Percentiles rank a stretch among this genome's conserved stretches.
Conservation (phyloP, 345 rosid genomes). For the Acer yangbiense region DNA sequence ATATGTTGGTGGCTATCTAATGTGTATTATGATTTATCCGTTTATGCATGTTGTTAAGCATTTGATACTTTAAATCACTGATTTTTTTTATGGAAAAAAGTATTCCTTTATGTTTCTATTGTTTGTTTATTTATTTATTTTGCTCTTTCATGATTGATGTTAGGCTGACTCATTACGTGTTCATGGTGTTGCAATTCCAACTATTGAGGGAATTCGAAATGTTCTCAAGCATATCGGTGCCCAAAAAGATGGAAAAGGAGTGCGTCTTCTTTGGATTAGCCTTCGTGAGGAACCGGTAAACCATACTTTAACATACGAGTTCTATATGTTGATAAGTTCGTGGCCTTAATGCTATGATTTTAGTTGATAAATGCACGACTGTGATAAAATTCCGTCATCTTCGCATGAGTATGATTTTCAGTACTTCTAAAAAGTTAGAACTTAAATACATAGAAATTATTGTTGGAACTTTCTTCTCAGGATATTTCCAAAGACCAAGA, state of each 20-base stretch:
- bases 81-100: neutral
- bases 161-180: constrained; percentile 83
- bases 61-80: constrained; percentile 10
- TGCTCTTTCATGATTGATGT: constrained; percentile 19
- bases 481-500: neutral
- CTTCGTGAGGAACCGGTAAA: constrained; percentile 97
- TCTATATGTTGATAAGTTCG: neutral
- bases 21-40: neutral
- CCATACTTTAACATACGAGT: constrained; percentile 8
- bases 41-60: neutral
- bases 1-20: neutral
- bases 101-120: neutral
- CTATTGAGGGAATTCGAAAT: constrained; percentile 75
- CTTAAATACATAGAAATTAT: neutral
- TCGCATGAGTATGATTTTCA: neutral
- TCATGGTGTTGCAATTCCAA: constrained; percentile 96
- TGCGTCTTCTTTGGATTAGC: constrained; percentile 82
- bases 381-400: constrained; percentile 3
- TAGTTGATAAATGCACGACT: neutral
- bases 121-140: neutral
- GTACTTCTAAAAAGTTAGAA: neutral
- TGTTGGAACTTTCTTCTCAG: neutral
- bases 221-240: constrained; percentile 87
- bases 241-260: constrained; percentile 57
- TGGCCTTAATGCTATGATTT: neutral